phyloP scores from a whole-genome alignment of 768 basidiomycete genomes.

The Tephrocybe sp. region DNA sequence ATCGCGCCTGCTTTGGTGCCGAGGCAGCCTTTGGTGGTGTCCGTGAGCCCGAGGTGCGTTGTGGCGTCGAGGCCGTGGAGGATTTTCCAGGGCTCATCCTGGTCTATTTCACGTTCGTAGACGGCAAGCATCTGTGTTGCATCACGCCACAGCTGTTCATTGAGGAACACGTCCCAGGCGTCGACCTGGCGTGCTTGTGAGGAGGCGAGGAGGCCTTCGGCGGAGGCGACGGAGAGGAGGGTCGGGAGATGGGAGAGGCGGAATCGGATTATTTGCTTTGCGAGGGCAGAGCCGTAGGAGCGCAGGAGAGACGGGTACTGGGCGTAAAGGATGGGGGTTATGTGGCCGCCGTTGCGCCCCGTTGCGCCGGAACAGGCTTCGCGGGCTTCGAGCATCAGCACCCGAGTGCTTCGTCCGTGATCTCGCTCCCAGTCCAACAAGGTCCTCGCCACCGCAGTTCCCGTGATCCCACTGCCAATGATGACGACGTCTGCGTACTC shows the following conservation, averaged over 20 bases:
- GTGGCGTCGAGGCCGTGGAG: constrained; percentile 25
- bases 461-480: constrained; percentile 79
- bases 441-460: constrained; percentile 57
- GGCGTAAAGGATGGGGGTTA: constrained; percentile 57
- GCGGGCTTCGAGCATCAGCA: constrained; percentile 83
- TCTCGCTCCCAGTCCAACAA: constrained; percentile 39
- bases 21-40: constrained; percentile 48
- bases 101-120: constrained; percentile 53
- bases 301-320: constrained; percentile 53
- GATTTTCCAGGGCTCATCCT: constrained; percentile 39
- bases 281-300: constrained; percentile 42
- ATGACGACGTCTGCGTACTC: constrained; percentile 65
- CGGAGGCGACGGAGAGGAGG: constrained; percentile 47
- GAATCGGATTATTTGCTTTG: constrained; percentile 58
- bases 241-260: constrained; percentile 57
- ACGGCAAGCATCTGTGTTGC: constrained; percentile 42
- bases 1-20: constrained; percentile 57
- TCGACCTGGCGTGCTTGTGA: constrained; percentile 44
- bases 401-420: constrained; percentile 27
- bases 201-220: constrained; percentile 46
- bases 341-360: constrained; percentile 73
- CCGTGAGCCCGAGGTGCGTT: constrained; percentile 46
- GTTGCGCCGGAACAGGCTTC: constrained; percentile 77
- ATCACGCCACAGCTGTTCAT: constrained; percentile 37
- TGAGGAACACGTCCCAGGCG: constrained; percentile 56